Evolutionary conservation across 257 asterid species (phyloP).

Genomic region (Vinca minor): DNA sequence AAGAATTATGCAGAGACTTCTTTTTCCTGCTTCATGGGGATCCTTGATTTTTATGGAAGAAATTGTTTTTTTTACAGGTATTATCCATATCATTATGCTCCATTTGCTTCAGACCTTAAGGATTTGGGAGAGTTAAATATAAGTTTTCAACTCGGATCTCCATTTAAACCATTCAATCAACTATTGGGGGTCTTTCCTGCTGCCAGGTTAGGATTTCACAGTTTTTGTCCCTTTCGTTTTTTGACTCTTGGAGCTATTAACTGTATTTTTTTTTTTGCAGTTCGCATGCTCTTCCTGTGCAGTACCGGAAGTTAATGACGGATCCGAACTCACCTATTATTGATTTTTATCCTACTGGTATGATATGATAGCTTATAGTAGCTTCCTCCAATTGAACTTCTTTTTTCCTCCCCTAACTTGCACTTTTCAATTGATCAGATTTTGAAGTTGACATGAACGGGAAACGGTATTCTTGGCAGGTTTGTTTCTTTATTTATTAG

Average conservation of each 20-base stretch:
- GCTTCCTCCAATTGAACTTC: slow-evolving; percentile 2
- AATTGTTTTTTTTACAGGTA: slow-evolving; percentile 48
- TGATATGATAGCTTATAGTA: slow-evolving; percentile 9
- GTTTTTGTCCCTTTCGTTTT: slow-evolving; percentile 3
- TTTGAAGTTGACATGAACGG: slow-evolving; percentile 98
- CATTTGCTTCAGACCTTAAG: slow-evolving; percentile 93
- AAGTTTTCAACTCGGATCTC: slow-evolving; percentile 73
- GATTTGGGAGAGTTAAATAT: slow-evolving; percentile 66
- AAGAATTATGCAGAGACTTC: background rate
- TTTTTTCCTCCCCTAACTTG: slow-evolving; percentile 3
- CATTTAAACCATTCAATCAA: slow-evolving; percentile 94
- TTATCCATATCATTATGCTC: slow-evolving; percentile 96
- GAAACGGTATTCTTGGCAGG: slow-evolving; percentile 93
- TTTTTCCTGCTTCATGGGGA: background rate
- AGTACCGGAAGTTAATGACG: slow-evolving; percentile 79
- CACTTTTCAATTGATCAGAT: slow-evolving; percentile 39
- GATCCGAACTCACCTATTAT: slow-evolving; percentile 86
- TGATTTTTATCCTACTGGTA: slow-evolving; percentile 93
- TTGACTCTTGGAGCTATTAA: slow-evolving; percentile 22
- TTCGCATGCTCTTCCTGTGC: slow-evolving; percentile 86
- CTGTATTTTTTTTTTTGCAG: slow-evolving; percentile 45
- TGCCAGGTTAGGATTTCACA: slow-evolving; percentile 55
- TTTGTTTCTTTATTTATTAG: slow-evolving; percentile 7
- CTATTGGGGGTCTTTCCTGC: slow-evolving; percentile 95
- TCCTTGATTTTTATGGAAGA: slow-evolving; percentile 13